Conservation (phyloP, 2,329 filamentous ascomycete genomes). For the Aspergillus sp. region DNA sequence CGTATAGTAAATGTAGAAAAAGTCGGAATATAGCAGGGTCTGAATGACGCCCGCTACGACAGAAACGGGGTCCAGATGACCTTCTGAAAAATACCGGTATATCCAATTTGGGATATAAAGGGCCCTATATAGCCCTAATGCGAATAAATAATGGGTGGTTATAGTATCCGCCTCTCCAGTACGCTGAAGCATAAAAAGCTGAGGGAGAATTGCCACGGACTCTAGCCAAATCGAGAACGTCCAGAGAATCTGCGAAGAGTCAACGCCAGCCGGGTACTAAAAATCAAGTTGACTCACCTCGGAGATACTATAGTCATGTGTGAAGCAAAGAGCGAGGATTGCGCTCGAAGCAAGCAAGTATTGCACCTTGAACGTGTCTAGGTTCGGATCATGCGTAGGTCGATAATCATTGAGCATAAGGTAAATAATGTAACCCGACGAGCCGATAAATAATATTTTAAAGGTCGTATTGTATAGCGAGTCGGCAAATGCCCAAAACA, state of each 20-base stretch:
- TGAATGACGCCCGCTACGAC: conserved; percentile 88
- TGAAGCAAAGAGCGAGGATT: conserved; percentile 76
- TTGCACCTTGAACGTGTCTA: conserved; percentile 96
- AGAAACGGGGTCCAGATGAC: conserved; percentile 81
- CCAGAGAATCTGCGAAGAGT: conserved; percentile 72
- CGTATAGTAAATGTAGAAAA: conserved; percentile 99
- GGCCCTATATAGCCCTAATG: conserved; percentile 84
- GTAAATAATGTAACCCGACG: conserved; percentile 92
- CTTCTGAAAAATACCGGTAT: conserved; percentile 80
- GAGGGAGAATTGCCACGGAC: conserved; percentile 91
- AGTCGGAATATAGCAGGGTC: conserved; percentile 95
- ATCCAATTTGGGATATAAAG: conserved; percentile 99
- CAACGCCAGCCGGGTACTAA: neutral
- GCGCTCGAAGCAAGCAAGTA: conserved; percentile 84
- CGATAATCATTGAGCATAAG: conserved; percentile 98
- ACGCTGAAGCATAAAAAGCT: conserved; percentile 96
- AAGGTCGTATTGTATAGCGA: conserved; percentile 91
- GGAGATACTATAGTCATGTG: conserved; percentile 75
- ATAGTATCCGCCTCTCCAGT: conserved; percentile 99
- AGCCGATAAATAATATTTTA: conserved; percentile 90
- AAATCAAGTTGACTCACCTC: conserved; percentile 51
- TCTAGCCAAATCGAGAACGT: conserved; percentile 98
- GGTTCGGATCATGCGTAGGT: conserved; percentile 93
- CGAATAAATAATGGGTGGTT: conserved; percentile 96
- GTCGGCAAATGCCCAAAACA: conserved; percentile 78